Evolutionary conservation across 2,329 filamentous ascomycete species (phyloP).

Genomic region (Didymella arachidicola): DNA sequence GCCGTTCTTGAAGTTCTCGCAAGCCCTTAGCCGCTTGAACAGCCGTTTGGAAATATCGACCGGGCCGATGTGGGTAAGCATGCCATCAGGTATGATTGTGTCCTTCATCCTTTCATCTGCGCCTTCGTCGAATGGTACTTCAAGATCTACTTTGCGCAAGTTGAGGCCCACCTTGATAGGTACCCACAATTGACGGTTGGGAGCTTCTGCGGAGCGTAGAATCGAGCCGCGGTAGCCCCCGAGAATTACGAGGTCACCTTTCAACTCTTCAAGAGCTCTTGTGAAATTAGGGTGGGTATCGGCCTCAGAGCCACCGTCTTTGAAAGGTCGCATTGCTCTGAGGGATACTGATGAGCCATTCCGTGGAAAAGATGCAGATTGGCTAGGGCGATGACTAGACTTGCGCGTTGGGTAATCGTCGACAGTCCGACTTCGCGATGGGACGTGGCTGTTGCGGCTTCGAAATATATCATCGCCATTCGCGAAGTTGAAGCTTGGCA

Average conservation of each 20-base stretch:
- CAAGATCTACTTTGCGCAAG: conserved; percentile 87
- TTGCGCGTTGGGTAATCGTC: conserved; percentile 25
- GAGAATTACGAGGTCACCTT: conserved; percentile 85
- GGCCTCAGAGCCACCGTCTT: conserved; percentile 32
- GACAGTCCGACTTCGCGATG: conserved; percentile 24
- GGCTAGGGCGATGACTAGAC: conserved; percentile 30
- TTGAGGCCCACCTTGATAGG: conserved; percentile 93
- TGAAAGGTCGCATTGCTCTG: conserved; percentile 24
- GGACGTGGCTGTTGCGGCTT: conserved; percentile 25
- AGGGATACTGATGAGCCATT: conserved; percentile 25
- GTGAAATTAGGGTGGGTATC: conserved; percentile 60
- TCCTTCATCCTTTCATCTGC: conserved; percentile 86
- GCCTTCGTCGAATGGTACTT: conserved; percentile 80
- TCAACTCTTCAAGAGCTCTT: conserved; percentile 71
- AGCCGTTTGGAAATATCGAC: conserved; percentile 87
- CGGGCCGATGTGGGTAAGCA: conserved; percentile 89
- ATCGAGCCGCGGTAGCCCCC: conserved; percentile 92
- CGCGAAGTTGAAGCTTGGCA: conserved; percentile 62
- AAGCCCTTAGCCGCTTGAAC: conserved; percentile 77
- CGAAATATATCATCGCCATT: conserved; percentile 43
- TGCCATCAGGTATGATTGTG: conserved; percentile 83
- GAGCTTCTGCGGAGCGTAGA: conserved; percentile 81
- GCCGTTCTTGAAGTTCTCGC: conserved; percentile 74
- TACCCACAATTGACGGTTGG: conserved; percentile 90
- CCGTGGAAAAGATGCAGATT: conserved; percentile 23